Evolutionary conservation across 2,329 filamentous ascomycete species (phyloP), one percentile per base, ranked within the genome.

Genomic region (Gaeumannomyces sp.): DNA sequence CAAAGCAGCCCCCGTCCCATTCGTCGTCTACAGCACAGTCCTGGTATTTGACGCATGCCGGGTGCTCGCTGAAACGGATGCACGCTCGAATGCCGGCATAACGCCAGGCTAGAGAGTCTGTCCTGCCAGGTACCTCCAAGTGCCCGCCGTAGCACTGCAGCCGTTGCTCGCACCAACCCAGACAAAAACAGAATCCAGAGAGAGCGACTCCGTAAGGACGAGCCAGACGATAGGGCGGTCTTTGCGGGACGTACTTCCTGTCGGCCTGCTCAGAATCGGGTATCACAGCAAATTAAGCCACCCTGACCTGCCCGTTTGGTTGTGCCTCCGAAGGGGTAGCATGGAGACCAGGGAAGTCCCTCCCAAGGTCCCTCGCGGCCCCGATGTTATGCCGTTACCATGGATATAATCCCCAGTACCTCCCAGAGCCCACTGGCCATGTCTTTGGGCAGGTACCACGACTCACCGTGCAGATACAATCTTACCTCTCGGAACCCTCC

Each of bases 31-130:
- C 25, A 59, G 28, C 28, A 59, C 57, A 59, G 57, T 27, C 57
- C 45, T n/a, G 19, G 68, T 67, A 60, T 60, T 31, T 60, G 59
- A 60, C 11, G 59, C 59, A 60, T 56, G 38, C 33, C 60, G 60
- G 35, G 60, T n/a, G 50, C 50, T 56, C 14, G 45, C 45, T 62
- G 61, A 62, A 62, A 62, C 61, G 50, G 38, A 50, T 57, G 61
- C 28, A 60, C 16, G 35, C 45, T 11, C 28, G n/a, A 25, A 57
- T 62, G 61, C 61, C 28, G 50, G 38, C 61, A 60, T 60, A 29
- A 60, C 38, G 59, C 29, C 59, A 31, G 59, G 31, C 22, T 4
- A 60, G 8, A 60, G 8, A 53, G 19, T n/a, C 6, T 8, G 45
- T 7, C 45, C 45, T 53, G 45, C 45, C 45, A 53, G 45, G 45